These are phyloP conservation scores for Telfairia occidentalis DNA, from an alignment of 331 rosid species.

Conservation along the genomic window DNA sequence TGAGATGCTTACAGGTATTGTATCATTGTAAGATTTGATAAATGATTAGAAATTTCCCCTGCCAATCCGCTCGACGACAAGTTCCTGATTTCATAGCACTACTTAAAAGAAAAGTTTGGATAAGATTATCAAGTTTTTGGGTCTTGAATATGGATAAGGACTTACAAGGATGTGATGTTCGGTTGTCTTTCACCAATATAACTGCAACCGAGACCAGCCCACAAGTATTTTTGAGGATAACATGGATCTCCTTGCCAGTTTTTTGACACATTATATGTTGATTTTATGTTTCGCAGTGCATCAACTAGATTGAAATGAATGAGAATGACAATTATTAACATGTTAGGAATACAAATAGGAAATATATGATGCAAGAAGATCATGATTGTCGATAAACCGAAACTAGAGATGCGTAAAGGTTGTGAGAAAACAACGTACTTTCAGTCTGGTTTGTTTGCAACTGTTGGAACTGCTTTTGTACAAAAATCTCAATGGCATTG, in stretches of 20 bases:
- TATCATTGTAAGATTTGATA: slow-evolving; percentile 28
- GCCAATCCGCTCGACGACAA: slow-evolving; percentile 37
- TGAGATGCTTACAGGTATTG: slow-evolving; percentile 29
- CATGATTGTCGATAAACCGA: not conserved
- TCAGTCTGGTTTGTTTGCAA: slow-evolving; percentile 34
- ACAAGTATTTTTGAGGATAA: slow-evolving; percentile 22
- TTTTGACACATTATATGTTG: slow-evolving; percentile 18
- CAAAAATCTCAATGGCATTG: slow-evolving; percentile 40
- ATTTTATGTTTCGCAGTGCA: slow-evolving; percentile 32
- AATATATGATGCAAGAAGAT: not conserved
- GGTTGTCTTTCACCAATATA: slow-evolving; percentile 2
- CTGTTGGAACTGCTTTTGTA: slow-evolving; percentile 4
- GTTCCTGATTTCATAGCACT: slow-evolving; percentile 25
- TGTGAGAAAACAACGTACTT: slow-evolving; percentile 18
- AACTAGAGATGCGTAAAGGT: not conserved
- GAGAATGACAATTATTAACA: not conserved
- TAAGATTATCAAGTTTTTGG: not conserved
- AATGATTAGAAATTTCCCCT: slow-evolving; percentile 25
- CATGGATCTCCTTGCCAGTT: slow-evolving; percentile 74
- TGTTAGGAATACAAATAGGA: not conserved
- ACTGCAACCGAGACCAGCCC: slow-evolving; percentile 42
- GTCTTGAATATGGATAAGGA: not conserved
- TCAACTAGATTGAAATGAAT: slow-evolving; percentile 22
- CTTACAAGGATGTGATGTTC: slow-evolving; percentile 34
- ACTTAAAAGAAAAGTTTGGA: not conserved